Evolutionary conservation across 202 grass and related monocot genomes (phyloP).

Genomic region (Tripidium arundinaceum): DNA sequence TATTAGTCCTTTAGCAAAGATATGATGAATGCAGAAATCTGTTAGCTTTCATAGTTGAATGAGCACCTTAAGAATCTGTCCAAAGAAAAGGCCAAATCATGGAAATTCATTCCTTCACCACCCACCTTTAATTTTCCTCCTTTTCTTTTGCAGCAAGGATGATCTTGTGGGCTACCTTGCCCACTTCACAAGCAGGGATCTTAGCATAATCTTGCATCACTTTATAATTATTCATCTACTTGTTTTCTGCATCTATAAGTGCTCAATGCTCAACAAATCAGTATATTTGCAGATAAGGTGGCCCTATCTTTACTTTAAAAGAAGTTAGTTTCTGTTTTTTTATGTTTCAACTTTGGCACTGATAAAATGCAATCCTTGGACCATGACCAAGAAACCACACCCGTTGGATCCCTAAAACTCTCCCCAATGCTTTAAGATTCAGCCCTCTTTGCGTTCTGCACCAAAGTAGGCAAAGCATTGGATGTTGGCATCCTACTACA

Average conservation of each 20-base stretch:
- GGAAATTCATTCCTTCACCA: slow-evolving; percentile 42
- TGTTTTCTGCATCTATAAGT: slow-evolving; percentile 30
- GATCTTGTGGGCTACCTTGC: slow-evolving; percentile 43
- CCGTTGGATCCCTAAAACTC: slow-evolving; percentile 20
- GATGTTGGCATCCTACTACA: slow-evolving; percentile 23
- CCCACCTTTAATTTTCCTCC: slow-evolving; percentile 29
- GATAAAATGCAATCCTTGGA: slow-evolving; percentile 47
- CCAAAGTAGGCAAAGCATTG: slow-evolving; percentile 40
- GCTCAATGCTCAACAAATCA: slow-evolving; percentile 1
- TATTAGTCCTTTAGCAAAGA: slow-evolving; percentile 14
- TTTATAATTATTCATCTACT: slow-evolving; percentile 11
- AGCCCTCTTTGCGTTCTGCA: slow-evolving; percentile 30
- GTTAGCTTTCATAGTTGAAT: slow-evolving; percentile 45
- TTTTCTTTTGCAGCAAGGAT: slow-evolving; percentile 41
- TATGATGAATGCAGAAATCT: slow-evolving; percentile 15
- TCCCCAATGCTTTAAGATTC: slow-evolving; percentile 45
- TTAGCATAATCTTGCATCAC: slow-evolving; percentile 30
- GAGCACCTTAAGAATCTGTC: slow-evolving; percentile 47
- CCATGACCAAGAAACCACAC: slow-evolving; percentile 43
- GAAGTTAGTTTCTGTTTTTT: slow-evolving; percentile 13
- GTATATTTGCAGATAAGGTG: slow-evolving; percentile 27
- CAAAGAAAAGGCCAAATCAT: slow-evolving; percentile 38
- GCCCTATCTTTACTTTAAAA: slow-evolving; percentile 32
- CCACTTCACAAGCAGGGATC: slow-evolving; percentile 40
- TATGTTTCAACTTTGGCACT: slow-evolving; percentile 42